Conservation (phyloP, 495 filamentous ascomycete species). For the Aspergillus indologenus region DNA sequence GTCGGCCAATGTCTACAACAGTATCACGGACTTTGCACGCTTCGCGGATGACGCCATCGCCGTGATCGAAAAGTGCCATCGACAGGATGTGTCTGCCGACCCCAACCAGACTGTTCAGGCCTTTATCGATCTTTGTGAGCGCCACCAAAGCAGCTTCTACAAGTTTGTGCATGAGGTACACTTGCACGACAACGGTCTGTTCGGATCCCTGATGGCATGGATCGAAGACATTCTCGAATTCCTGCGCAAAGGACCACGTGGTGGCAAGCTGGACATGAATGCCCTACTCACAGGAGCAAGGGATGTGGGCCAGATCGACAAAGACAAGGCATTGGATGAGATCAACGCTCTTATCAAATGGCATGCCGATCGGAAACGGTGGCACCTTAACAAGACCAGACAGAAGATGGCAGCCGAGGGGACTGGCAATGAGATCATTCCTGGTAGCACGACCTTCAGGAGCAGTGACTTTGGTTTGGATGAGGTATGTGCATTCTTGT, state of each 20-base stretch:
- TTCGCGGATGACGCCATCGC: conserved; percentile 90
- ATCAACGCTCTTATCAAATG: conserved; percentile 83
- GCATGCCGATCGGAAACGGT: conserved; percentile 92
- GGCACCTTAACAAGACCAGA: conserved; percentile 95
- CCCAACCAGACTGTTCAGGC: conserved; percentile 98
- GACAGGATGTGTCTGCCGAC: conserved; percentile 88
- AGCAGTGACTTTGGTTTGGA: conserved; percentile 86
- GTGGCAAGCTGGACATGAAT: conserved; percentile 87
- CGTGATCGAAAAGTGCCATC: conserved; percentile 84
- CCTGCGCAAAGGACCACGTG: conserved; percentile 76
- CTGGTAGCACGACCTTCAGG: conserved; percentile 57
- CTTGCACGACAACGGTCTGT: conserved; percentile 94
- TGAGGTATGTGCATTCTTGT: conserved; percentile 50
- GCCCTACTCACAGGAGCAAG: conserved; percentile 79
- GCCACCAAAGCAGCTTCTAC: conserved; percentile 96
- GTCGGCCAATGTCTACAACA: conserved; percentile 96
- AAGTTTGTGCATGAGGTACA: conserved; percentile 99
- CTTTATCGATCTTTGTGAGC: conserved; percentile 94
- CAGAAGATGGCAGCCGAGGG: conserved; percentile 97
- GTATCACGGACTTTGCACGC: conserved; percentile 88
- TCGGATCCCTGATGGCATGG: conserved; percentile 95
- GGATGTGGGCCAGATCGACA: conserved; percentile 63
- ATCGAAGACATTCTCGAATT: conserved; percentile 96
- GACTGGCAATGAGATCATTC: conserved; percentile 37
- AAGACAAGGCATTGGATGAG: conserved; percentile 68